These are phyloP conservation scores for Russula brevipes DNA, from an alignment of 768 basidiomycete genomes.

Conservation along the genomic window DNA sequence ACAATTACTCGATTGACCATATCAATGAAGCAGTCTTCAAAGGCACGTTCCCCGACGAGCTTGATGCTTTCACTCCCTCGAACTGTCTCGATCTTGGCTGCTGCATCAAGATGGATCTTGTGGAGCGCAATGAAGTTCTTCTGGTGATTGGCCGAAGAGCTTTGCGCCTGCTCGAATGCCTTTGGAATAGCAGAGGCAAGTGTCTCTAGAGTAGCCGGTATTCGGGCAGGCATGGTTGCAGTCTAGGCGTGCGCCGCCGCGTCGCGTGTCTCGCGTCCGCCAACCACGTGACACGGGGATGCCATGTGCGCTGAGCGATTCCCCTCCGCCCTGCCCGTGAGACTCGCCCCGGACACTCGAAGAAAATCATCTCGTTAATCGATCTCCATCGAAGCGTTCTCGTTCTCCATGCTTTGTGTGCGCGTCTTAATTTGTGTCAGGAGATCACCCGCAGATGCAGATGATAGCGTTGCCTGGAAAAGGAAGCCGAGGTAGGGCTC, in stretches of 20 bases:
- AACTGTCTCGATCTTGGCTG: constrained; percentile 45
- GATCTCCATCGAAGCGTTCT: neutral
- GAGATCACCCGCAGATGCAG: neutral
- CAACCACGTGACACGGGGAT: constrained; percentile 7
- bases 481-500: constrained; percentile 16
- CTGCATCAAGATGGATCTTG: constrained; percentile 69
- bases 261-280: neutral
- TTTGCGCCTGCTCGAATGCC: constrained; percentile 79
- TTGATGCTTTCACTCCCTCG: constrained; percentile 47
- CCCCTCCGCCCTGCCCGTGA: neutral
- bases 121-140: constrained; percentile 83
- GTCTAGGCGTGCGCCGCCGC: neutral
- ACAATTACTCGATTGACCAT: constrained; percentile 57
- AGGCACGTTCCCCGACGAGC: constrained; percentile 70
- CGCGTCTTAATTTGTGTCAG: constrained; percentile 13
- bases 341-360: neutral
- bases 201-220: constrained; percentile 32
- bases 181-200: constrained; percentile 41
- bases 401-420: neutral
- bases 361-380: neutral
- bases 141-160: constrained; percentile 70
- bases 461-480: constrained; percentile 16
- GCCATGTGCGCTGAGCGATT: neutral
- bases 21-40: constrained; percentile 59
- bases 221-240: constrained; percentile 21